Conservation (phyloP, 352 stramenopile genomes). For the Thalassiosira mediterranea region DNA sequence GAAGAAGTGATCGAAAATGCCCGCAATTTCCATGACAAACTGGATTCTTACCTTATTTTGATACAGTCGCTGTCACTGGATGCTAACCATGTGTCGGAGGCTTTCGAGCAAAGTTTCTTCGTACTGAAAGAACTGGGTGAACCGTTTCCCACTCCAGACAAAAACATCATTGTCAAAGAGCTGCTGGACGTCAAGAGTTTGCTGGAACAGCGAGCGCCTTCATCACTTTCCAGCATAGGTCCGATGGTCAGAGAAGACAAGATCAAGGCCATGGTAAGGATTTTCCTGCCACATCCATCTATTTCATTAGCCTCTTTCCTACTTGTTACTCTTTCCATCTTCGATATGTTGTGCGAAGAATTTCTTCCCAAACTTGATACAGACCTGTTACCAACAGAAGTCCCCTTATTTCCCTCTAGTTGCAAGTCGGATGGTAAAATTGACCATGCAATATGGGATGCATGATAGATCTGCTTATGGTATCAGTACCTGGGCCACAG, state of each 20-base stretch:
- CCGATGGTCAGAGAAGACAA: slow-evolving; percentile 15
- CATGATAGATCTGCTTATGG: neutral
- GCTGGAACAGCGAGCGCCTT: neutral
- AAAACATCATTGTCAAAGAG: slow-evolving; percentile 17
- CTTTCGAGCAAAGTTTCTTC: slow-evolving; percentile 7
- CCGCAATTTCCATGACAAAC: slow-evolving; percentile 32
- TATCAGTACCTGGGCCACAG: neutral
- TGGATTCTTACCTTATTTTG: slow-evolving; percentile 20
- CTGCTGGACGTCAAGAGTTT: neutral
- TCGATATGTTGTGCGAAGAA: neutral
- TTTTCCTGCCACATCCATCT: neutral
- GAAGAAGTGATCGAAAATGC: slow-evolving; percentile 20
- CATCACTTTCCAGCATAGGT: neutral
- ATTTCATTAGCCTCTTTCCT: neutral
- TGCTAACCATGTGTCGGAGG: neutral
- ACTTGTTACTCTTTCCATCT: neutral
- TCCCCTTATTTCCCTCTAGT: slow-evolving; percentile 6
- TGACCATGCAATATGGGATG: slow-evolving; percentile 19
- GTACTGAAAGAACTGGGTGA: slow-evolving; percentile 33
- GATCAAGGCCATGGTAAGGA: slow-evolving; percentile 10
- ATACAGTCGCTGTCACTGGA: slow-evolving; percentile 6
- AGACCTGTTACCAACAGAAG: slow-evolving; percentile 6
- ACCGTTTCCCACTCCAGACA: slow-evolving; percentile 11
- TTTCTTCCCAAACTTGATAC: slow-evolving; percentile 1
- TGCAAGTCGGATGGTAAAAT: slow-evolving; percentile 11